Conservation (phyloP, 257 asterid species). For the Catharanthus roseus region DNA sequence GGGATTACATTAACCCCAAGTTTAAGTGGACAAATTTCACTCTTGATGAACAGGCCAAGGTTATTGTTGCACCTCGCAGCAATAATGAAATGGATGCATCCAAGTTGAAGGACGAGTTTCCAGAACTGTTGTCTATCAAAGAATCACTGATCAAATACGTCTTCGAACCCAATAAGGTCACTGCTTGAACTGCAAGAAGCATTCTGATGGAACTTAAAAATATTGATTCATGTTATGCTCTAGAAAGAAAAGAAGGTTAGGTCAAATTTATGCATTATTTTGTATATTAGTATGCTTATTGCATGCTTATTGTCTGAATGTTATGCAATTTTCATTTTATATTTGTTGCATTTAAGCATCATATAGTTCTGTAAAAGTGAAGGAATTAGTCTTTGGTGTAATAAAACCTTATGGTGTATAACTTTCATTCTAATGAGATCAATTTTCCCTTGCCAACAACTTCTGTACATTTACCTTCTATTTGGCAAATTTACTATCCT, state of each 20-base stretch:
- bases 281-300: neutral
- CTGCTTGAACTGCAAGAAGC: slow-evolving; percentile 3
- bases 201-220: neutral
- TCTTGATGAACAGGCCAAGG: slow-evolving; percentile 30
- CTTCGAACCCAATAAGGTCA: slow-evolving; percentile 23
- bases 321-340: neutral
- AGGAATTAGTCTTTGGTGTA: neutral
- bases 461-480: neutral
- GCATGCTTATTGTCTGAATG: neutral
- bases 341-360: neutral
- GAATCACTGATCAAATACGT: slow-evolving; percentile 27
- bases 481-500: neutral
- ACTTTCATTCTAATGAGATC: neutral
- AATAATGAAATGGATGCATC: slow-evolving; percentile 27
- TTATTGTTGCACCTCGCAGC: slow-evolving; percentile 22
- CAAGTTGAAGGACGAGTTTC: slow-evolving; percentile 26
- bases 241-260: no score
- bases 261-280: neutral
- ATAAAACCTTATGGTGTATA: neutral
- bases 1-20: slow-evolving; percentile 19
- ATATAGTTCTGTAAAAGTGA: neutral
- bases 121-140: slow-evolving; percentile 22
- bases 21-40: slow-evolving; percentile 23
- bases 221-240: neutral
- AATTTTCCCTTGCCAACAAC: neutral